phyloP scores from a whole-genome alignment of 345 rosid species.

The Trapa bicornis region DNA sequence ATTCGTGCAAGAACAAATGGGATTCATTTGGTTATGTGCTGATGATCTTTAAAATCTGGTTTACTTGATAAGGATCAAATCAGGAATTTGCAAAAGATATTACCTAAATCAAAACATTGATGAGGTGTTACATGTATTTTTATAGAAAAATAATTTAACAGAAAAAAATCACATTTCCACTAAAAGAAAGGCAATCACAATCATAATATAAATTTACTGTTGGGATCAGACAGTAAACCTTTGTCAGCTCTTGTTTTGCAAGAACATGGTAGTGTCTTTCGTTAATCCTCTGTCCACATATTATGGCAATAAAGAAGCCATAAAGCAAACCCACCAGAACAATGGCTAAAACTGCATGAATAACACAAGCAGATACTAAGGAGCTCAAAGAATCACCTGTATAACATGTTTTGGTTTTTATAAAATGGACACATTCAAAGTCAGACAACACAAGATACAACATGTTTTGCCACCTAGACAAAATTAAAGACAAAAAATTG shows the following conservation, averaged over 20 bases:
- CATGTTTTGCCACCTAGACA: not conserved
- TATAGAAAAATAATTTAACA: no score
- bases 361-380: not conserved
- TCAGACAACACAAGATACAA: not conserved
- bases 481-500: not conserved
- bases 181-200: no score
- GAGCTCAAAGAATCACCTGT: not conserved
- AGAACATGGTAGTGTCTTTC: conserved; percentile 97
- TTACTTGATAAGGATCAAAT: not conserved
- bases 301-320: conserved; percentile 94
- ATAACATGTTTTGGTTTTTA: not conserved
- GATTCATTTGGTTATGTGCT: not conserved
- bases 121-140: not conserved
- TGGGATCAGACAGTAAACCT: conserved; percentile 29
- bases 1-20: not conserved
- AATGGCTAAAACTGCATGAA: conserved; percentile 70
- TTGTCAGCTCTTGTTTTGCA: conserved; percentile 96
- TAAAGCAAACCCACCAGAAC: conserved; percentile 94
- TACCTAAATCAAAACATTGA: not conserved
- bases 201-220: not conserved
- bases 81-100: not conserved
- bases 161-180: no score
- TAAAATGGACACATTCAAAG: not conserved
- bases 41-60: not conserved
- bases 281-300: conserved; percentile 94